These are phyloP conservation scores for Candida hungchunana DNA, from an alignment of 805 yeast genomes.

Conservation along the genomic window DNA sequence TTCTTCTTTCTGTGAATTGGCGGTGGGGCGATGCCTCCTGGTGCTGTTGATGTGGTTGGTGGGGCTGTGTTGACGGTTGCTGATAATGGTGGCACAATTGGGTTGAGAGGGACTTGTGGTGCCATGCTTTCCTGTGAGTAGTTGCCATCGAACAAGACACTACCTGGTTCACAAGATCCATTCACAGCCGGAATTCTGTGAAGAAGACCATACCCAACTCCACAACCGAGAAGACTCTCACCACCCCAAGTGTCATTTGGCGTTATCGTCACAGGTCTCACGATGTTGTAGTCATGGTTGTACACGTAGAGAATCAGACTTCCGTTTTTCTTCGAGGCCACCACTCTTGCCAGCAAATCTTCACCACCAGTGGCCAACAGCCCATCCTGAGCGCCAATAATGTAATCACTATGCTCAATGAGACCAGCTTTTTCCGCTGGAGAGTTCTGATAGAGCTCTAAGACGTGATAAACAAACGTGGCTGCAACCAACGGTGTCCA, in stretches of 20 bases:
- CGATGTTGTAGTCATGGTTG: slow-evolving; percentile 80
- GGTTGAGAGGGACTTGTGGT: slow-evolving; percentile 3
- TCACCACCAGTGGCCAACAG: slow-evolving; percentile 85
- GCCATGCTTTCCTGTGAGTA: slow-evolving; percentile 11
- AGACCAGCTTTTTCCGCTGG: slow-evolving; percentile 86
- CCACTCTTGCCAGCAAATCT: slow-evolving; percentile 62
- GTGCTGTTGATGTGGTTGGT: slow-evolving; percentile 1
- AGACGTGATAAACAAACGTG: slow-evolving; percentile 82
- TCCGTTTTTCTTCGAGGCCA: slow-evolving; percentile 45
- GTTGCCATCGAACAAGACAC: slow-evolving; percentile 35
- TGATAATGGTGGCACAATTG: slow-evolving; percentile 1
- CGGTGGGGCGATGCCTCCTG: slow-evolving; percentile 17
- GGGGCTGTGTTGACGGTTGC: slow-evolving; percentile 4
- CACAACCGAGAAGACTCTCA: slow-evolving; percentile 83
- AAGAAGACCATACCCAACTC: slow-evolving; percentile 87
- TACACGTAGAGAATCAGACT: slow-evolving; percentile 66
- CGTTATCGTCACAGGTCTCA: slow-evolving; percentile 81
- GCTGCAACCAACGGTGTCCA: slow-evolving; percentile 73
- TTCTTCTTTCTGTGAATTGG: slow-evolving; percentile 26
- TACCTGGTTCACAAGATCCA: slow-evolving; percentile 35
- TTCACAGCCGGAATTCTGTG: slow-evolving; percentile 78
- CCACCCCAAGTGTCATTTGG: slow-evolving; percentile 80
- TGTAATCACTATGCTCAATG: slow-evolving; percentile 80
- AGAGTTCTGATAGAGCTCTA: slow-evolving; percentile 64
- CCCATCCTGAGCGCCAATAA: slow-evolving; percentile 86